These are phyloP conservation scores for Monosporascus sp. DNA, from an alignment of 2,329 filamentous ascomycete genomes.

Conservation along the genomic window DNA sequence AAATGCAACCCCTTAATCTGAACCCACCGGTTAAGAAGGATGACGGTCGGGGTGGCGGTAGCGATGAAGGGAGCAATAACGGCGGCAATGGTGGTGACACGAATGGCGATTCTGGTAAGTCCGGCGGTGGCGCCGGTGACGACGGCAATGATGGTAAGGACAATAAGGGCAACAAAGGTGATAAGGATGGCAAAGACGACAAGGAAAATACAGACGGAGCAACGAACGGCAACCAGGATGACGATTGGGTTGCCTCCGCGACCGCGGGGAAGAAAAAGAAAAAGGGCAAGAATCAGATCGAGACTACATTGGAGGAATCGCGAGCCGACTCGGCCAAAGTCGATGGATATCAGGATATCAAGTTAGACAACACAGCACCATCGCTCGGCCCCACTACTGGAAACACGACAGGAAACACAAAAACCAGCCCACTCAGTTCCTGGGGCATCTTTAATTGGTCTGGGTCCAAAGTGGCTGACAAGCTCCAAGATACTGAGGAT, in stretches of 20 bases:
- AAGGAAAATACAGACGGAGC: conserved; percentile 35
- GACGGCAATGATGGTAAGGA: conserved; percentile 34
- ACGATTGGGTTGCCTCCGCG: conserved; percentile 46
- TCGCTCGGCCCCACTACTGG: conserved; percentile 53
- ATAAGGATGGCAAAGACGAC: conserved; percentile 21
- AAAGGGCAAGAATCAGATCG: conserved; percentile 44
- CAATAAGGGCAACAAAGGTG: conserved; percentile 23
- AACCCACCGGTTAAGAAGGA: conserved; percentile 30
- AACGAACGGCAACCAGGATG: conserved; percentile 38
- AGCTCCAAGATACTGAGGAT: conserved; percentile 32
- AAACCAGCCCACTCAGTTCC: conserved; percentile 41
- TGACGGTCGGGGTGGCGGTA: conserved; percentile 29
- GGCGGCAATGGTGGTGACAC: conserved; percentile 26
- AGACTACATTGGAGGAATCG: conserved; percentile 23
- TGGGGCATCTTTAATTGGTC: conserved; percentile 51
- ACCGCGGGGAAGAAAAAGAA: conserved; percentile 49
- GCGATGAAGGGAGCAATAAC: conserved; percentile 14
- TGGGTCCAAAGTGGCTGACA: conserved; percentile 25
- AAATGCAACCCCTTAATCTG: conserved; percentile 9
- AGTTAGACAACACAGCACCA: conserved; percentile 55
- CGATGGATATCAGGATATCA: conserved; percentile 64
- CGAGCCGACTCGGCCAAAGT: conserved; percentile 32
- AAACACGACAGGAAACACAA: conserved; percentile 34
- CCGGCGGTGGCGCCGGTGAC: conserved; percentile 23
- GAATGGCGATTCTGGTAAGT: conserved; percentile 29